Conservation (phyloP, 345 rosid genomes). For the Ricinus communis region DNA sequence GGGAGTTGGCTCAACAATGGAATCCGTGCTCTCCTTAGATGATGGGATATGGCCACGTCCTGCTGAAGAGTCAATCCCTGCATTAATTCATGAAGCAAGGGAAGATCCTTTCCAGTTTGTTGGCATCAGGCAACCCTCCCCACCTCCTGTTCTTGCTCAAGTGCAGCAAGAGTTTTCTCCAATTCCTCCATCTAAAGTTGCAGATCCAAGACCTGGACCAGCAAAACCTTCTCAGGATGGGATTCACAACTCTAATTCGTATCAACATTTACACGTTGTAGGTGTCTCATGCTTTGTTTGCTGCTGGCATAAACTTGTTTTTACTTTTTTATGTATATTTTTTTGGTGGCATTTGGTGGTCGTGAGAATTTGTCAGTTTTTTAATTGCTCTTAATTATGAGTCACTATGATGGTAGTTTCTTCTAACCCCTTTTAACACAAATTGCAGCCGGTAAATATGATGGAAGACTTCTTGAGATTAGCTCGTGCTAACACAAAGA, state of each 20-base stretch:
- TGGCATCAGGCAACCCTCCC: constrained; percentile 74
- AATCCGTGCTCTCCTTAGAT: constrained; percentile 86
- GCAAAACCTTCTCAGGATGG: constrained; percentile 61
- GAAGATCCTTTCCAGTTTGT: constrained; percentile 85
- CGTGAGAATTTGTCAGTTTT: background rate
- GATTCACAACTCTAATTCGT: constrained; percentile 49
- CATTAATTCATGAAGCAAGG: constrained; percentile 48
- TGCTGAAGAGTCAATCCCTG: constrained; percentile 44
- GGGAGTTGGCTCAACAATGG: constrained; percentile 49
- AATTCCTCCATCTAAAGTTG: constrained; percentile 88
- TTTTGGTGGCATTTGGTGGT: constrained; percentile 1
- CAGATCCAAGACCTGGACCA: constrained; percentile 99
- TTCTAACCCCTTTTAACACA: constrained; percentile 7
- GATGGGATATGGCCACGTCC: constrained; percentile 80
- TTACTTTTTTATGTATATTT: background rate
- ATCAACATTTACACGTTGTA: constrained; percentile 87
- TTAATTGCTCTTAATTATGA: constrained; percentile 13
- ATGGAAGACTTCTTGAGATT: constrained; percentile 84
- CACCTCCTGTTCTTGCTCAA: constrained; percentile 95
- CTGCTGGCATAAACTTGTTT: no score
- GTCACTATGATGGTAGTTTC: constrained; percentile 17
- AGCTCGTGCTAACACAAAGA: constrained; percentile 77
- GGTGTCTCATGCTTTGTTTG: constrained; percentile 25
- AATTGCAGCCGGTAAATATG: constrained; percentile 73
- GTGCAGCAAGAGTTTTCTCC: constrained; percentile 60